Evolutionary conservation across 176 grass and related monocot genomes (phyloP), one percentile per base, ranked within the genome.

Genomic region (Aegilops tauschii): DNA sequence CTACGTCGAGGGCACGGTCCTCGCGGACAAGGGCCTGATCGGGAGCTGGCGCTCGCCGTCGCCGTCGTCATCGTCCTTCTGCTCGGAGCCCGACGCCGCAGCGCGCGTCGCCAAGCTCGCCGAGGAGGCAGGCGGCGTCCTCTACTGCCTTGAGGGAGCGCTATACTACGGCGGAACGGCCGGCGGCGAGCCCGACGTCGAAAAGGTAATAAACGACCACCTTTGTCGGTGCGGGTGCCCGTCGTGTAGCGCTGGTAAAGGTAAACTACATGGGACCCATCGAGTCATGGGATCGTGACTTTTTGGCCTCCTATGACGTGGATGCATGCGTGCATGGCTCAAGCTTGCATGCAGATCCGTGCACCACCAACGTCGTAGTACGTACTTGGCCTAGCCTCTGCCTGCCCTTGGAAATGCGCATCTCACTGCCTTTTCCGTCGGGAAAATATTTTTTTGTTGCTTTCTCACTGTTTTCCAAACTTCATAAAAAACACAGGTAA

Each of bases 1-100:
- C 85, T 97, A 91, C 89, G 61, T 94, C 20, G 94, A 90, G 83
- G 94, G 91, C 39, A 83, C 89, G 16, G 75, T 96, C 3, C 28
- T 90, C 74, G 36, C 73, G 3, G 77, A 86, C 34, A 56, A 86
- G 50, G 40, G 79, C 40, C 89, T 86, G 32, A 42, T 81, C 65
- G 78, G 73, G 29, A 77, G 66, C 78, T 94, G 93, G 90, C 80
- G 90, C 30, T 92, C 89, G 17, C 65, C 5, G 64, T 28, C 85
- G 28, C 16, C 44, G 10, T 17, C 79, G 21, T 9, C 31, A 9
- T 87, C 75, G 2, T 81, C 70, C 30, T 89, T 90, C 84, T 86
- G 78, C 87, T 84, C 87, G 1, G 30, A 54, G 5, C 32, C 31
- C 12, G 85, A 88, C 62, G 47, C 20, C 50, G 16, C 31, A 3